Percentiles rank a stretch among this genome's conserved stretches.
These are phyloP conservation scores for Clarireedia homoeocarpa DNA, from an alignment of 2,329 filamentous ascomycete genomes.

Conservation along the genomic window DNA sequence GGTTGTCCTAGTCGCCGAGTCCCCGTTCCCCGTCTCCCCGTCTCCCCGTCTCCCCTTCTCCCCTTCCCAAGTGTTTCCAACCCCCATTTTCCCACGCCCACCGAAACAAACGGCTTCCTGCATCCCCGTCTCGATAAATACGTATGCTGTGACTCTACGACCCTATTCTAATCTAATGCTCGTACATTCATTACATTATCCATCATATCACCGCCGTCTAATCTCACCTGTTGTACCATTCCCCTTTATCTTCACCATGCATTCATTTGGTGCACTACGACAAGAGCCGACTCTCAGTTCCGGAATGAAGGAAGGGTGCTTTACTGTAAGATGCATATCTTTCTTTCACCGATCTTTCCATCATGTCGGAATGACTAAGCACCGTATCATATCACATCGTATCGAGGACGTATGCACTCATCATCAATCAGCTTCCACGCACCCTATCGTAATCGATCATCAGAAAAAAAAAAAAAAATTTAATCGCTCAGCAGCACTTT, in stretches of 20 bases:
- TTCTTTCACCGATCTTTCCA: no score
- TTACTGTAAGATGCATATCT: no score
- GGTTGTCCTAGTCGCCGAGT: conserved; percentile 6
- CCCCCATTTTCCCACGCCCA: neutral
- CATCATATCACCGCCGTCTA: neutral
- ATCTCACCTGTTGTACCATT: neutral
- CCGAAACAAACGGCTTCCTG: conserved; percentile 8
- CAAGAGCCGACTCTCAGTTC: neutral
- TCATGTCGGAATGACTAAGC: no score
- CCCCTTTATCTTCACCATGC: neutral
- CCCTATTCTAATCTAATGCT: neutral
- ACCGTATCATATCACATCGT: neutral
- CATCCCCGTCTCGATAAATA: conserved; percentile 8
- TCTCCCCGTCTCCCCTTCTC: no score
- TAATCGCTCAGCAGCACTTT: no score
- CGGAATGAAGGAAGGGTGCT: no score
- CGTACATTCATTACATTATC: neutral
- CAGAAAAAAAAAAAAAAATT: no score
- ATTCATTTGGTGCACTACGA: neutral
- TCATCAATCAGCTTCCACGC: no score
- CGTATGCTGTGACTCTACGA: conserved; percentile 7
- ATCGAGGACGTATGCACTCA: no score
- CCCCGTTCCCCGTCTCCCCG: neutral
- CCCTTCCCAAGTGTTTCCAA: no score
- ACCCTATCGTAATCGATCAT: no score